Base-by-base conservation (phyloP, 768 basidiomycete genomes). In the Pleurotus sapidus region DNA sequence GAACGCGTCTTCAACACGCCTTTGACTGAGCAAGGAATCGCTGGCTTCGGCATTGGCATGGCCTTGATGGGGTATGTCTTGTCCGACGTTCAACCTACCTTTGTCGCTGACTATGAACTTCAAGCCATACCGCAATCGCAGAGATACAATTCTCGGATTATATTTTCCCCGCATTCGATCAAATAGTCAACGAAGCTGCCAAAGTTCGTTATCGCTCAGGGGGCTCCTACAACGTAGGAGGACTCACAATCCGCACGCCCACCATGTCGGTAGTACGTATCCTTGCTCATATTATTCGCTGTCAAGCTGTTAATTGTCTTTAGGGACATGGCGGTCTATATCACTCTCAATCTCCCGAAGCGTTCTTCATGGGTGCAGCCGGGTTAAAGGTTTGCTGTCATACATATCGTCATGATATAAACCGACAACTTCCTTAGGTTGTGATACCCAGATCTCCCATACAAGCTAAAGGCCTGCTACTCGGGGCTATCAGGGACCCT, bases 1-100 rank as follows among this genome's bases (percentile, higher is more conserved):
- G 93, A 96, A 68, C 86, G 95, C 43, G 93, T 98, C 46, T 97
- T 98, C 72, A 97, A 98, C 70, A 98, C 95, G 0, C 95, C 95
- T 3, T 70, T 97, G 54, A 92, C 91, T 1, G 93, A 94, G 65
- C 93, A 94, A 71, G 95, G 95, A 7, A 96, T 98, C 57, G 94
- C 91, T 30, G 95, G 95, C 14, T 97, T 97, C 65, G 95, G 91
- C 2, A 91, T 97, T 48, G 95, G 95, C 12, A 70, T 95, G 58
- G 93, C 95, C 0, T 75, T 88, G 8, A 96, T 97, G 89, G 95
- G 95, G 51, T 54, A n/a, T 37, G 50, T 54, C 4, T 12, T n/a
- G 17, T 24, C 6, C 39, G 18, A 14, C 18, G 25, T n/a, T 42
- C 37, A n/a, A 37, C 17, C 34, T 30, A n/a, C 24, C 1, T 50